Evolutionary conservation across 768 basidiomycete genomes (phyloP).

Genomic region (Rhodotorula diobovata): DNA sequence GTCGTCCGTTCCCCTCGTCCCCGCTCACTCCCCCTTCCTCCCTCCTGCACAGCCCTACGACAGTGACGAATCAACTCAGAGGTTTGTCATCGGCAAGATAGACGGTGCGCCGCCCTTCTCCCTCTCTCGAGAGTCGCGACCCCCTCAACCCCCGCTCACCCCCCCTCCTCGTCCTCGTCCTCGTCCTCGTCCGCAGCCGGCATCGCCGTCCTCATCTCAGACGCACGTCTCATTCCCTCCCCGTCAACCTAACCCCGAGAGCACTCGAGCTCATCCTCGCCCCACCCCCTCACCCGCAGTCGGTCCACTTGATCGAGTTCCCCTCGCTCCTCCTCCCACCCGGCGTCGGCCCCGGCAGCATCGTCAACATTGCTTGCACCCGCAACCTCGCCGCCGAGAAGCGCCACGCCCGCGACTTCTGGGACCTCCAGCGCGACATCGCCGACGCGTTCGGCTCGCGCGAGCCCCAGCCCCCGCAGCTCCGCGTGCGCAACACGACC

Average conservation of each 20-base stretch:
- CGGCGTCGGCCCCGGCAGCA: slow-evolving; percentile 85
- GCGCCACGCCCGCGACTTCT: slow-evolving; percentile 73
- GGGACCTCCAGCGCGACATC: slow-evolving; percentile 76
- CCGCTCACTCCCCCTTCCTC: not conserved
- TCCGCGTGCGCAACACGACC: slow-evolving; percentile 87
- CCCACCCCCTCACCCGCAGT: slow-evolving; percentile 49
- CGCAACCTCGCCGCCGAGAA: slow-evolving; percentile 75
- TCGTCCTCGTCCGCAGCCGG: slow-evolving; percentile 31
- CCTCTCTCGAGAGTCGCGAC: no score
- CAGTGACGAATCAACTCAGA: slow-evolving; percentile 4
- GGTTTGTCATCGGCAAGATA: slow-evolving; percentile 36
- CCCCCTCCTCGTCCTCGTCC: not conserved
- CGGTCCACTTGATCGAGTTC: slow-evolving; percentile 97
- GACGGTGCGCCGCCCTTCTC: slow-evolving; percentile 19
- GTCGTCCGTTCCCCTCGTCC: not conserved
- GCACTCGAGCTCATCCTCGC: no score
- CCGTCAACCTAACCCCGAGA: no score
- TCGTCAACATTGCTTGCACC: slow-evolving; percentile 92
- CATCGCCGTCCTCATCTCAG: slow-evolving; percentile 43
- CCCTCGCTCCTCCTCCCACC: slow-evolving; percentile 91
- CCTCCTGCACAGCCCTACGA: slow-evolving; percentile 7
- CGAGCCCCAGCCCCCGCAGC: slow-evolving; percentile 66
- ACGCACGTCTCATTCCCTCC: slow-evolving; percentile 10
- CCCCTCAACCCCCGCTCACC: not conserved
- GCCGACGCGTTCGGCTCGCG: slow-evolving; percentile 64